phyloP scores from a whole-genome alignment of 164 flowering plant genomes.

The Pachysandra terminalis region DNA sequence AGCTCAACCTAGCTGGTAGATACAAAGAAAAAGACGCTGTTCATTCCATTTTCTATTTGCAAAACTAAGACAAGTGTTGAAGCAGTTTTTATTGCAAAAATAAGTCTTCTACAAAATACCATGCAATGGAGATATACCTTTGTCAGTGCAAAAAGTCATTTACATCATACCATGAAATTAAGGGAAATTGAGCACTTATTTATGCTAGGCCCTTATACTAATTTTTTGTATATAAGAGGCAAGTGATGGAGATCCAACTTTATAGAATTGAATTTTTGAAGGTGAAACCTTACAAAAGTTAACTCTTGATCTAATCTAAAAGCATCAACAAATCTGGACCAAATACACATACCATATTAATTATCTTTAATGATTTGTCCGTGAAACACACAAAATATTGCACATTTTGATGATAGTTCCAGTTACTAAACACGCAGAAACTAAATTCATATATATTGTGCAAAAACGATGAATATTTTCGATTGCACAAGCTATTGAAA shows the following conservation, averaged over 20 bases:
- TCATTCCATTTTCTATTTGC: not conserved
- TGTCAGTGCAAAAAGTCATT: not conserved
- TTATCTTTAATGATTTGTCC: not conserved
- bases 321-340: not conserved
- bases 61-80: not conserved
- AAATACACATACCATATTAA: not conserved
- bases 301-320: not conserved
- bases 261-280: not conserved
- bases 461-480: not conserved
- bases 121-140: not conserved
- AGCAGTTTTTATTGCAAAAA: not conserved
- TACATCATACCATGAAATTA: not conserved
- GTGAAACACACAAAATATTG: not conserved
- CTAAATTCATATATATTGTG: not conserved
- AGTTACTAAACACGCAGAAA: not conserved
- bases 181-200: not conserved
- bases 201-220: not conserved
- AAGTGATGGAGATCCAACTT: not conserved
- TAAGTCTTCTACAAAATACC: not conserved
- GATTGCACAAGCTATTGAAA: not conserved
- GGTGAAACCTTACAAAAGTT: not conserved
- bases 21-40: slow-evolving; percentile 8
- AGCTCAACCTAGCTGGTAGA: slow-evolving; percentile 23
- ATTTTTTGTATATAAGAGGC: not conserved
- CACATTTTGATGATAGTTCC: not conserved